Base-by-base conservation (phyloP, 148 eudicot genomes). In the Vaccinium myrtillus region DNA sequence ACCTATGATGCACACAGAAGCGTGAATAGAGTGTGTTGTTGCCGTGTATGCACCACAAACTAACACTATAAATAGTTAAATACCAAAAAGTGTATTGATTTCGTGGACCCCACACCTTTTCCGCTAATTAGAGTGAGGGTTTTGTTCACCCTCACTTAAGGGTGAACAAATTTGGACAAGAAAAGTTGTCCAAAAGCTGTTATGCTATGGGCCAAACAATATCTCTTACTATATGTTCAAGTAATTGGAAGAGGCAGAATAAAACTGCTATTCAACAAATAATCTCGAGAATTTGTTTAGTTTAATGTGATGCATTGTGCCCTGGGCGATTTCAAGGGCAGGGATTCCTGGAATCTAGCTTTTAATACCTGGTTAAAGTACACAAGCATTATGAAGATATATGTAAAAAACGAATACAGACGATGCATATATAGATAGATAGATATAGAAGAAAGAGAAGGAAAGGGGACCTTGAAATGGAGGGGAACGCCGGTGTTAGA, bases 381-480 rank as follows among this genome's bases (percentile, higher is more conserved):
- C 46, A 43, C 46, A 43, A 5, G 6, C 46, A 43, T 43, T 43
- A 43, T 43, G 46, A 43, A 43, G 6, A 43, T 43, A 43, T 43
- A 43, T 43, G 46, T 4, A 5, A 50, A 50, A 50, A 50, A 50
- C 53, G 10, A 8, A 50, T 50, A 65, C 1, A 65, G 1, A 65
- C 14, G 23, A 65, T 65, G 71, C 71, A 65, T 10, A 30, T 23
- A 23, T 23, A 36, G 39, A 36, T 0, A 36, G 39, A 43, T 43
- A 5, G 46, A 65, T 65, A 32, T 30, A 14, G 0, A 11, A 27
- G 18, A 69, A 30, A 21, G 23, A 75, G 78, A 48, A 46, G 8
- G n/a, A 8, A 21, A 46, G 48, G 51, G 53, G 25, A 75, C 78
- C 78, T 75, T 75, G 53, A 75, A 75, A 75, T 75, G 78, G 78